A percentile compares a stretch with the other conserved stretches of the same genome.
Evolutionary conservation across 2,329 filamentous ascomycete species (phyloP).

Genomic region (Keithomyces neogunnii): DNA sequence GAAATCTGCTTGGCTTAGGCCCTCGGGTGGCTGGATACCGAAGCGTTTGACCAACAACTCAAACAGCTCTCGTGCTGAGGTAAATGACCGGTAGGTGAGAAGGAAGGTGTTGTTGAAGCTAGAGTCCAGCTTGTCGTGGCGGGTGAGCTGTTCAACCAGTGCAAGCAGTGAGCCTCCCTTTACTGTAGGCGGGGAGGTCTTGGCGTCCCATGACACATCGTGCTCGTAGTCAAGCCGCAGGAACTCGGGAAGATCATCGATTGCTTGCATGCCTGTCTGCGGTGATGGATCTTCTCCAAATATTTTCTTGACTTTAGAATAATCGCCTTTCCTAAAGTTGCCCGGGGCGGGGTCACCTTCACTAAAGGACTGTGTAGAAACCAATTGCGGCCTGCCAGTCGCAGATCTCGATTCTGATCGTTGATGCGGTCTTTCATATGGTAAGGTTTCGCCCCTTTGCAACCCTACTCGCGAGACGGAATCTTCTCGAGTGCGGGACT

Average conservation of each 20-base stretch:
- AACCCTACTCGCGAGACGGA: constrained; percentile 40
- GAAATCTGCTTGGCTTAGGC: constrained; percentile 65
- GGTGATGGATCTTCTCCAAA: constrained; percentile 56
- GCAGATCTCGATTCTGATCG: constrained; percentile 45
- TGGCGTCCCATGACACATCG: constrained; percentile 84
- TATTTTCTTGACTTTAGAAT: constrained; percentile 57
- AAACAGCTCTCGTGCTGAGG: constrained; percentile 80
- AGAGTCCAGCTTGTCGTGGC: constrained; percentile 90
- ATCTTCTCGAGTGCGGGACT: constrained; percentile 36
- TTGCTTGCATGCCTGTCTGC: constrained; percentile 34
- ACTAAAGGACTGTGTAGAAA: constrained; percentile 54
- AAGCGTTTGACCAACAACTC: constrained; percentile 88
- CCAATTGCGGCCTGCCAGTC: constrained; percentile 36
- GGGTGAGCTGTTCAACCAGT: constrained; percentile 87
- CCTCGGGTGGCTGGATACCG: constrained; percentile 82
- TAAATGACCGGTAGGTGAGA: constrained; percentile 93
- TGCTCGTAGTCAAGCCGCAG: constrained; percentile 79
- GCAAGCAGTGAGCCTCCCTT: constrained; percentile 85
- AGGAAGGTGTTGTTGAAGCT: constrained; percentile 98
- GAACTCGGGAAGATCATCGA: constrained; percentile 76
- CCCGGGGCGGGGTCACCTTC: constrained; percentile 48
- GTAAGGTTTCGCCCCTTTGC: constrained; percentile 49
- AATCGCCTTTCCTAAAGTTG: constrained; percentile 50
- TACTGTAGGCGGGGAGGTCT: constrained; percentile 64
- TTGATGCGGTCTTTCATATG: constrained; percentile 46